Conservation (phyloP, 1,284 basidiomycete genomes). For the Tilletia caries region DNA sequence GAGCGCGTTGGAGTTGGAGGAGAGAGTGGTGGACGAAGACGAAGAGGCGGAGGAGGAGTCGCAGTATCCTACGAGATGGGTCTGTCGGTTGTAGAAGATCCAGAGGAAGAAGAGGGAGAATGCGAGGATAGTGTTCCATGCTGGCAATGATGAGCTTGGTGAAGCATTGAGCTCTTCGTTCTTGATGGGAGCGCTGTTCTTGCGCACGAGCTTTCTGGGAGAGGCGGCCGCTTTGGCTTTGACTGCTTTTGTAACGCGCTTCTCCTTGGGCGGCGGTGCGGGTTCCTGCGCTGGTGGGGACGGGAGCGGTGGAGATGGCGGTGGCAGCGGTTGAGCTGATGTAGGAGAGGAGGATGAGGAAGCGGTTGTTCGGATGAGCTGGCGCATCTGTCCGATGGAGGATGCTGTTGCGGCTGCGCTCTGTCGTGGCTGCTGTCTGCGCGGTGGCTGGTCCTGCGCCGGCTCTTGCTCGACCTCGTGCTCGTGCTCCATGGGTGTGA, state of each 20-base stretch:
- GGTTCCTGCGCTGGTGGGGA: no score
- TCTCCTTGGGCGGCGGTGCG: no score
- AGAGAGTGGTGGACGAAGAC: not conserved
- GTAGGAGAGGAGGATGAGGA: no score
- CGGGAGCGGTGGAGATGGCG: no score
- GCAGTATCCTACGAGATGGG: not conserved
- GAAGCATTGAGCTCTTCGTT: no score
- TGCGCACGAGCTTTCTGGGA: no score
- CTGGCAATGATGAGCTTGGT: not conserved
- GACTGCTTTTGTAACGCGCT: no score
- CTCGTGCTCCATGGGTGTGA: not conserved
- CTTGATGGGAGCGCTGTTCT: no score
- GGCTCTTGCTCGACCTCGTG: not conserved
- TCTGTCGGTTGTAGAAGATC: not conserved
- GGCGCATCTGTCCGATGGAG: not conserved
- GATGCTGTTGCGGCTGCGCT: not conserved
- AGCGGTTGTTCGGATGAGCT: no score
- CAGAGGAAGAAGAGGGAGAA: not conserved
- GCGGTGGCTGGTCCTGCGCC: not conserved
- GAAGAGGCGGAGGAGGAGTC: not conserved
- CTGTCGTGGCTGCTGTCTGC: not conserved
- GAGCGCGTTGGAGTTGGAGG: not conserved
- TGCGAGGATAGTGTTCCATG: not conserved
- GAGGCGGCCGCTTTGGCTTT: no score
- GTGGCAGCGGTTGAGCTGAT: no score